Evolutionary conservation across 768 basidiomycete genomes (phyloP), one percentile per base, ranked within the genome.

Genomic region (Lentinula sp.): DNA sequence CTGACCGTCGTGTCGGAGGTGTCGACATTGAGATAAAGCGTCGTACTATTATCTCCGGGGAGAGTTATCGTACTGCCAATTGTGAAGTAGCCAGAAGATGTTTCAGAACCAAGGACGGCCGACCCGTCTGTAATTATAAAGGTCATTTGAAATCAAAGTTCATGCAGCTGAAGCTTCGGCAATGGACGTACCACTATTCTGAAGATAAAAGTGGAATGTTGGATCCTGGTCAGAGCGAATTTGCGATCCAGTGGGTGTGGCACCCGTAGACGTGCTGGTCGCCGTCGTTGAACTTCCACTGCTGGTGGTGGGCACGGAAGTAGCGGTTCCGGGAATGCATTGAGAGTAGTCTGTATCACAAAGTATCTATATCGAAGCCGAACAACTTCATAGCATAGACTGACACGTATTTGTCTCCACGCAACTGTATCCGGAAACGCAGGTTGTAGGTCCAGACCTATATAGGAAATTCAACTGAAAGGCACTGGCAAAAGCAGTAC

Each of bases 191-290:
- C 81, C 77, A 42, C 69, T 67, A 63, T 75, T 75, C 64, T 84
- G 84, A 21, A 85, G 74, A 69, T 85, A 85, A 66, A 83, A 80
- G 65, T 85, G 83, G 63, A 71, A 84, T 6, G 82, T 81, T 4
- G 84, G 83, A 50, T 75, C 76, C 64, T 79, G 74, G 37, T 78
- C 83, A 1, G 78, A 70, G 54, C 84, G 78, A 56, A 85, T 83
- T 63, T 83, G 82, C 32, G 80, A 78, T 4, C 74, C 77, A 39
- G 76, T 76, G 1, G 76, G 69, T 0, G 71, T 64, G 35, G 79
- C 69, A 40, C 76, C 75, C 8, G 72, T 68, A 2, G 71, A 65
- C 11, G 72, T 69, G 1, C 74, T 69, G 4, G 75, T 61, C 18
- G 68, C 67, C 10, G 60, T 57, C 23, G 71, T 71, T 37, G 71